These are phyloP conservation scores for Ceriops decandra DNA, from an alignment of 345 rosid genomes.

Conservation along the genomic window DNA sequence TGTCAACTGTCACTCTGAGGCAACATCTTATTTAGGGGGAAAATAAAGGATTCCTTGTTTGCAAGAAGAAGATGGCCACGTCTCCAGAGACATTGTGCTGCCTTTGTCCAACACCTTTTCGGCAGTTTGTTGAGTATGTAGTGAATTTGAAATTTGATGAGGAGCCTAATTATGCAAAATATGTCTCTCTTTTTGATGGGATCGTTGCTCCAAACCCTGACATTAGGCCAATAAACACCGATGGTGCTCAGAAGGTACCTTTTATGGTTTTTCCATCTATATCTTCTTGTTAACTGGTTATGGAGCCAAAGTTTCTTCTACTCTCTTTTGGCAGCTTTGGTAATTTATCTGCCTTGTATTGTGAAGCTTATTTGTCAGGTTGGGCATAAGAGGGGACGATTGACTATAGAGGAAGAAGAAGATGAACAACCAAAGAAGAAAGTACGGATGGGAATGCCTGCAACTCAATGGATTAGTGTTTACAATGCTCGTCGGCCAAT, in stretches of 20 bases:
- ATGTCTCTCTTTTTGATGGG: slow-evolving; percentile 85
- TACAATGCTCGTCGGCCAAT: slow-evolving; percentile 95
- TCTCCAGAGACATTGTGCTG: slow-evolving; percentile 87
- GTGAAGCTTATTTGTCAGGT: slow-evolving; percentile 85
- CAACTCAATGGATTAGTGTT: slow-evolving; percentile 95
- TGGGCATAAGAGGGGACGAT: slow-evolving; percentile 92
- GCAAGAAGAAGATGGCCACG: slow-evolving; percentile 98
- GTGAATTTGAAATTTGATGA: slow-evolving; percentile 94
- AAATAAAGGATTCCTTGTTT: slow-evolving; percentile 90
- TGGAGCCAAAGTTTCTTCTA: neutral
- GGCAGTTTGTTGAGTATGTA: slow-evolving; percentile 83
- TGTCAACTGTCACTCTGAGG: slow-evolving; percentile 12
- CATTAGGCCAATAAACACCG: slow-evolving; percentile 93
- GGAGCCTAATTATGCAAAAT: slow-evolving; percentile 94
- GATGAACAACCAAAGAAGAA: slow-evolving; percentile 94
- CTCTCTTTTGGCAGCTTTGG: neutral
- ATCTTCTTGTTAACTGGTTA: slow-evolving; percentile 7
- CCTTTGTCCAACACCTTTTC: slow-evolving; percentile 85
- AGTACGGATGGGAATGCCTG: slow-evolving; percentile 97
- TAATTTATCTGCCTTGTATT: slow-evolving; percentile 25
- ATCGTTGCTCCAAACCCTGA: slow-evolving; percentile 90
- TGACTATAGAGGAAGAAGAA: slow-evolving; percentile 82
- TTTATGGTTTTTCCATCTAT: slow-evolving; percentile 5
- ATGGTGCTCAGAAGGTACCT: slow-evolving; percentile 92
- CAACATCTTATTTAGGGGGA: slow-evolving; percentile 62